phyloP scores from a whole-genome alignment of 495 filamentous ascomycete species.

The Staphylotrichum longicolle region DNA sequence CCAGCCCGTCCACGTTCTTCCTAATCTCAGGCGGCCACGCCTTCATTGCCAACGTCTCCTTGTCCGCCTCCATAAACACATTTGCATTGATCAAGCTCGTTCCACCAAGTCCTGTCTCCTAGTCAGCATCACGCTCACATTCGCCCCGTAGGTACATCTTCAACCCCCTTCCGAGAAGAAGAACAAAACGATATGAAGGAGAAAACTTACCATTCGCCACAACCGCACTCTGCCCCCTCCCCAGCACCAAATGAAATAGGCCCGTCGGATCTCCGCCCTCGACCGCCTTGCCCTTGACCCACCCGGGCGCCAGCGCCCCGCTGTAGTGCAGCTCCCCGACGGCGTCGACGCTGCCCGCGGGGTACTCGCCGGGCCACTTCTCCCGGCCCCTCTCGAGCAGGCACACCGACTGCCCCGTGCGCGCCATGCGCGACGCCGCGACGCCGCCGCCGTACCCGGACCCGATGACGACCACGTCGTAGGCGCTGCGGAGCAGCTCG shows the following conservation, averaged over 20 bases:
- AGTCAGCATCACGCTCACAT: neutral
- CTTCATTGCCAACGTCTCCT: constrained; percentile 51
- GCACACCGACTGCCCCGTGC: constrained; percentile 59
- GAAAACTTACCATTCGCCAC: constrained; percentile 57
- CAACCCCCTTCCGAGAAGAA: neutral
- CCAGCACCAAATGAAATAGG: constrained; percentile 62
- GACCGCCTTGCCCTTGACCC: constrained; percentile 40
- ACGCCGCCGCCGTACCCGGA: constrained; percentile 68
- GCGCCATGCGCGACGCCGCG: constrained; percentile 62
- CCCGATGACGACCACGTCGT: constrained; percentile 65
- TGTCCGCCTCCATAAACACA: constrained; percentile 62
- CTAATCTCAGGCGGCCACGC: constrained; percentile 61
- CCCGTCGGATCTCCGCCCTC: constrained; percentile 55
- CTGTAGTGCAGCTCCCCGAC: constrained; percentile 51
- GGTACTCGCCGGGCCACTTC: constrained; percentile 65
- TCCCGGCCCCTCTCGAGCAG: constrained; percentile 63
- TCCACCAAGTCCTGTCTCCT: constrained; percentile 54
- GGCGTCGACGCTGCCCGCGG: constrained; percentile 45
- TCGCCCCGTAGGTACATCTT: neutral
- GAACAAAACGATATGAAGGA: neutral
- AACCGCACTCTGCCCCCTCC: constrained; percentile 64
- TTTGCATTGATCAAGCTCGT: constrained; percentile 67
- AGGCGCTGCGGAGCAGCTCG: constrained; percentile 53
- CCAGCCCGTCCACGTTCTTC: constrained; percentile 42
- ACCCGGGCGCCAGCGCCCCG: constrained; percentile 49